A percentile compares a stretch with the other conserved stretches of the same genome.
These are phyloP conservation scores for Hortiboletus campestris DNA, from an alignment of 768 basidiomycete species.

Conservation along the genomic window DNA sequence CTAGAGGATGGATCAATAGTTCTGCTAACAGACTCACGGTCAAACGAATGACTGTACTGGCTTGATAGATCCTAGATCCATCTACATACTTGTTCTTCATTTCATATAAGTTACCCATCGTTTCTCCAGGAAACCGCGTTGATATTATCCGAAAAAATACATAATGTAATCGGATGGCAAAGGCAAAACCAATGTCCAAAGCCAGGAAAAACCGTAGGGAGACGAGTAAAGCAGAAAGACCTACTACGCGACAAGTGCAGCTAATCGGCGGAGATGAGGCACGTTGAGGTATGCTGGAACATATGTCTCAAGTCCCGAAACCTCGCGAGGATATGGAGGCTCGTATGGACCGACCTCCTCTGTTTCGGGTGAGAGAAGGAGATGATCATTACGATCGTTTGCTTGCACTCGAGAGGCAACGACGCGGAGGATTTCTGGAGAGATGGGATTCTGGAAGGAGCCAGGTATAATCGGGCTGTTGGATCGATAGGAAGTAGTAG, in stretches of 20 bases:
- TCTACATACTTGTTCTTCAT: background rate
- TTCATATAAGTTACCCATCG: background rate
- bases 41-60: background rate
- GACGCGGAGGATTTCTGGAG: constrained; percentile 93
- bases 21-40: constrained; percentile 10
- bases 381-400: constrained; percentile 95
- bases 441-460: constrained; percentile 79
- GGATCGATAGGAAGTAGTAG: constrained; percentile 12
- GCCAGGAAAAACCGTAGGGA: background rate
- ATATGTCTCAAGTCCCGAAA: constrained; percentile 94
- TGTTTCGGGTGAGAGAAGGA: constrained; percentile 92
- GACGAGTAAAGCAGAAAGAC: background rate
- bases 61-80: background rate
- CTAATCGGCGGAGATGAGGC: constrained; percentile 82
- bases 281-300: constrained; percentile 91
- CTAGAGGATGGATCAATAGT: constrained; percentile 50
- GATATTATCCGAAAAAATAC: constrained; percentile 22
- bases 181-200: constrained; percentile 1
- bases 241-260: constrained; percentile 74
- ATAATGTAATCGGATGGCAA: constrained; percentile 19
- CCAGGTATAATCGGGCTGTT: background rate
- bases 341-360: constrained; percentile 98
- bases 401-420: constrained; percentile 95
- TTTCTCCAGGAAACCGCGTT: constrained; percentile 1
- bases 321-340: constrained; percentile 89